Evolutionary conservation across 495 filamentous ascomycete species (phyloP), one percentile per base, ranked within the genome.

Genomic region (Parathielavia hyrcaniae): DNA sequence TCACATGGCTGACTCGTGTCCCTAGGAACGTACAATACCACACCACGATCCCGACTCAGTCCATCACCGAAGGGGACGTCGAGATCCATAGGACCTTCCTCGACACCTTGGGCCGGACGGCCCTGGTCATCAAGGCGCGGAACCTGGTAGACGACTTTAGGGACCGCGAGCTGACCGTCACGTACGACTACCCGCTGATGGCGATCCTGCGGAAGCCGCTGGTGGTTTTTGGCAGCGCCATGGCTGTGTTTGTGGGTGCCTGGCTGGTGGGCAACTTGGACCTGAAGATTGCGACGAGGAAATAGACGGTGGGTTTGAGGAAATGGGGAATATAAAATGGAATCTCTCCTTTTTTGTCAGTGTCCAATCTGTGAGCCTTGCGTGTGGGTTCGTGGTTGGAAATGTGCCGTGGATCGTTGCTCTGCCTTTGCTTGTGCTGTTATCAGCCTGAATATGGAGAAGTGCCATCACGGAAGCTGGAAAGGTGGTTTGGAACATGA

Each of bases 61-160:
- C 81, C 8, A 80, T 86, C 43, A 80, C 77, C 53, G 75, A 82
- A 10, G 83, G 88, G 72, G 62, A 60, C 9, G 61, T 78, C 5
- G 65, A 66, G 39, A 52, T 73, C 13, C 66, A 77, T 63, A 85
- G 84, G 68, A 96, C 91, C 2, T 98, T 90, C 73, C 86, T 98
- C 79, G 93, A 98, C 72, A 98, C 95, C 1, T 69, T 89, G 34
- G 93, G 93, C 60, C 88, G 93, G 32, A 90, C 90, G 26, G 82
- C 86, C 4, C 79, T 98, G 48, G 87, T 82, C 56, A 80, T 98
- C 61, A 87, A 83, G 52, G 89, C 89, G 26, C 79, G 85, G 49
- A 95, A 93, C 66, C 73, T 98, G 58, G 88, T 92, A 0, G 93
- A 98, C 57, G 93, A 96, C 60, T 80, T 86, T 35, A 78, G 95